Evolutionary conservation across 2,329 filamentous ascomycete genomes (phyloP).

Genomic region (Trichophyton mentagrophytes): DNA sequence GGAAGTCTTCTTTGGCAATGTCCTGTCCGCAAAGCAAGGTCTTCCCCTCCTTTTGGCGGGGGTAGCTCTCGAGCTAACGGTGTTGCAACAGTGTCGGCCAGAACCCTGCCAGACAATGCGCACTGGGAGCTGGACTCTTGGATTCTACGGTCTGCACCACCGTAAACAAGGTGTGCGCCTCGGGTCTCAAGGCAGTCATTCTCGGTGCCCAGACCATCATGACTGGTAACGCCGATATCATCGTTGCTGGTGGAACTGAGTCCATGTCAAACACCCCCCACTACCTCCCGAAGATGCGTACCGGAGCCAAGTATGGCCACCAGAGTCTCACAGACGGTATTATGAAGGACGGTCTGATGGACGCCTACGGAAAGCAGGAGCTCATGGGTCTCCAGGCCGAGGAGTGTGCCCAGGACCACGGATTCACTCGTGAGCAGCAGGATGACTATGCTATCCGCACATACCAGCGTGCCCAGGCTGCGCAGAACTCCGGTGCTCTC

Average conservation of each 20-base stretch:
- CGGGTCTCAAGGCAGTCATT: conserved; percentile 84
- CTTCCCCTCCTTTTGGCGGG: conserved; percentile 3
- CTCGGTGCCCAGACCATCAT: conserved; percentile 95
- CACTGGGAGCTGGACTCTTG: conserved; percentile 73
- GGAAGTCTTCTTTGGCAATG: conserved; percentile 97
- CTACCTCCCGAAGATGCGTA: conserved; percentile 80
- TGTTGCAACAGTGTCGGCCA: conserved; percentile 61
- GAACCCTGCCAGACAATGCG: conserved; percentile 89
- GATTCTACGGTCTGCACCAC: conserved; percentile 75
- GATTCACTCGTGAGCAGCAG: conserved; percentile 69
- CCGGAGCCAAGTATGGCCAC: conserved; percentile 86
- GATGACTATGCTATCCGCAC: conserved; percentile 92
- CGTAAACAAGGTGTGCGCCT: conserved; percentile 98
- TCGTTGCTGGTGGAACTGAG: conserved; percentile 89
- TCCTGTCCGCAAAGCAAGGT: conserved; percentile 78
- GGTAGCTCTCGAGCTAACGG: neutral
- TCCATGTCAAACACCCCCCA: conserved; percentile 98
- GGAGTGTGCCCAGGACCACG: conserved; percentile 78
- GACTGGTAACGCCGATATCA: conserved; percentile 80
- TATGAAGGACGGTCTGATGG: conserved; percentile 85
- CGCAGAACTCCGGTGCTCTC: conserved; percentile 71
- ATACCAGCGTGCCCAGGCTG: conserved; percentile 85
- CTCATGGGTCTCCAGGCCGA: conserved; percentile 93
- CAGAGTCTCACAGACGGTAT: conserved; percentile 80
- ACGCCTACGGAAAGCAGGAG: conserved; percentile 82